Evolutionary conservation across 1,139 yeast genomes (phyloP).

Genomic region (Casaregolazyma lundiana): DNA sequence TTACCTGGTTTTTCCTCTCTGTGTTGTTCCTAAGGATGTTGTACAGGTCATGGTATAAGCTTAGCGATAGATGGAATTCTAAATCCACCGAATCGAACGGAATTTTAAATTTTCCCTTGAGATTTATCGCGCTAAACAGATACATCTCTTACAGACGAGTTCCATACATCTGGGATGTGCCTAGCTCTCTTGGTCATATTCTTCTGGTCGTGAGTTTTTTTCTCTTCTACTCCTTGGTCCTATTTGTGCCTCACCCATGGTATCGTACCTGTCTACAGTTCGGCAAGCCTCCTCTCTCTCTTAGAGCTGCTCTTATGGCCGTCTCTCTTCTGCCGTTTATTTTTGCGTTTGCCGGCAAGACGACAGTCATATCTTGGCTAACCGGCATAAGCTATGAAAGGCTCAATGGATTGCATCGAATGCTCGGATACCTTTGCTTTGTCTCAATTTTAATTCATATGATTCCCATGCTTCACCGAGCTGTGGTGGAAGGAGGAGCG

Average conservation of each 20-base stretch:
- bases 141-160: slow-evolving; percentile 5
- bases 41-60: slow-evolving; percentile 6
- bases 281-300: slow-evolving; percentile 43
- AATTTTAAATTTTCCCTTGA: neutral
- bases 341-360: slow-evolving; percentile 58
- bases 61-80: slow-evolving; percentile 3
- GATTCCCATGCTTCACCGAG: slow-evolving; percentile 34
- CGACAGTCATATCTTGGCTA: slow-evolving; percentile 50
- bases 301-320: slow-evolving; percentile 55
- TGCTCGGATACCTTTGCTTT: slow-evolving; percentile 49
- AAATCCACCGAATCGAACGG: neutral
- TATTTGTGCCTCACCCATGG: slow-evolving; percentile 12
- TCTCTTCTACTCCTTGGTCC: slow-evolving; percentile 5
- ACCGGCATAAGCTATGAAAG: slow-evolving; percentile 63
- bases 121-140: slow-evolving; percentile 5
- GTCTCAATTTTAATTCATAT: slow-evolving; percentile 51
- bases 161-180: slow-evolving; percentile 4
- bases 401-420: slow-evolving; percentile 55
- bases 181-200: slow-evolving; percentile 6
- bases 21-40: slow-evolving; percentile 4
- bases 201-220: neutral
- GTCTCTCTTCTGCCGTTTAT: slow-evolving; percentile 53
- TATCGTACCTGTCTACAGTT: slow-evolving; percentile 8
- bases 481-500: slow-evolving; percentile 5
- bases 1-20: slow-evolving; percentile 5